A percentile compares a stretch with the other conserved stretches of the same genome.
Evolutionary conservation across 345 rosid genomes (phyloP).

Genomic region (Hevea brasiliensis): DNA sequence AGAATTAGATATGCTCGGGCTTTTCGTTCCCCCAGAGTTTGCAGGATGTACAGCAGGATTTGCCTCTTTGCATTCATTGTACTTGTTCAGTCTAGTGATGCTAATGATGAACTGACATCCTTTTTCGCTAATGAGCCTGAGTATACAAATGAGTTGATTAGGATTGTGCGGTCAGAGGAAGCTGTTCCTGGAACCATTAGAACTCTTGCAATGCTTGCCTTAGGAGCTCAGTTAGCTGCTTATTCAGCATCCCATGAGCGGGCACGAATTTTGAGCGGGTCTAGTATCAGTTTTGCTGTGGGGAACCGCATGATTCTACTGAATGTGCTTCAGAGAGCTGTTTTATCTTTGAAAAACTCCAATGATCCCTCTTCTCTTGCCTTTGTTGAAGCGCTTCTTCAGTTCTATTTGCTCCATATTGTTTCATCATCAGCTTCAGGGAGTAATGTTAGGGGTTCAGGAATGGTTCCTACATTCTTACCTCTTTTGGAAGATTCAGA

Average conservation of each 20-base stretch:
- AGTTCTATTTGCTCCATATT: conserved; percentile 91
- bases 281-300: conserved; percentile 88
- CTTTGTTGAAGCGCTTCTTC: conserved; percentile 92
- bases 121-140: conserved; percentile 96
- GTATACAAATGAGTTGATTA: conserved; percentile 87
- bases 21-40: conserved; percentile 74
- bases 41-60: conserved; percentile 89
- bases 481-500: conserved; percentile 88
- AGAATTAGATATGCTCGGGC: conserved; percentile 94
- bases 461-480: conserved; percentile 91
- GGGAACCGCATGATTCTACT: conserved; percentile 88
- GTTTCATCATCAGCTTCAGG: conserved; percentile 95
- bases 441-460: conserved; percentile 88
- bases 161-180: conserved; percentile 89
- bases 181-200: conserved; percentile 77
- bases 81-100: conserved; percentile 93
- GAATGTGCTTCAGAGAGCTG: conserved; percentile 94
- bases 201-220: conserved; percentile 91
- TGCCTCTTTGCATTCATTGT: conserved; percentile 93
- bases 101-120: conserved; percentile 80
- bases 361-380: conserved; percentile 83
- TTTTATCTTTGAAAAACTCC: conserved; percentile 71
- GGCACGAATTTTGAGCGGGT: conserved; percentile 87
- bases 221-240: conserved; percentile 94
- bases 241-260: conserved; percentile 93